phyloP scores from a whole-genome alignment of 352 stramenopile genomes.

The Phytophthora aleatoria region DNA sequence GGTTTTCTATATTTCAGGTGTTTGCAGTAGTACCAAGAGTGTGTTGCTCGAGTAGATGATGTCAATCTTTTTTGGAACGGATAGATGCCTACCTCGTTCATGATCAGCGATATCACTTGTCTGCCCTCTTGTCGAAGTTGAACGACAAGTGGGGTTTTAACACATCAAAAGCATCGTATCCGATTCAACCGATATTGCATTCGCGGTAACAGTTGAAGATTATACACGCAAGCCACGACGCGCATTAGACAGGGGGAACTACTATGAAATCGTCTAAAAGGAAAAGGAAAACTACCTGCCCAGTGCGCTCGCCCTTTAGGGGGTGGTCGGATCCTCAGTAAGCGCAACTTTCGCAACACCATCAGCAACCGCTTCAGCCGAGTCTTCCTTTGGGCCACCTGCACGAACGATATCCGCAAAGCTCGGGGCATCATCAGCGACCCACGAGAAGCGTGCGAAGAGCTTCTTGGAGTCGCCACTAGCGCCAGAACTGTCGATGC shows the following conservation, averaged over 20 bases:
- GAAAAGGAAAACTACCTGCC: slow-evolving; percentile 30
- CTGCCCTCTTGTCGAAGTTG: too few species aligned
- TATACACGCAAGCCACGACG: background rate
- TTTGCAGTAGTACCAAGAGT: too few species aligned
- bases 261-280: slow-evolving; percentile 18
- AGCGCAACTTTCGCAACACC: slow-evolving; percentile 29
- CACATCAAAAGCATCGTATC: background rate
- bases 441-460: slow-evolving; percentile 79
- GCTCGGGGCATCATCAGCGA: slow-evolving; percentile 60
- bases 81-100: too few species aligned
- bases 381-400: slow-evolving; percentile 14
- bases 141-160: too few species aligned
- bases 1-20: too few species aligned
- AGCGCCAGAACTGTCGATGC: slow-evolving; percentile 32
- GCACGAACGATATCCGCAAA: slow-evolving; percentile 59
- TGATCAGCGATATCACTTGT: too few species aligned
- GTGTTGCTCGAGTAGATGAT: too few species aligned
- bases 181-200: background rate
- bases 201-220: background rate
- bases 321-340: slow-evolving; percentile 12
- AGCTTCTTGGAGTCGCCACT: slow-evolving; percentile 52
- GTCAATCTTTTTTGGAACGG: too few species aligned
- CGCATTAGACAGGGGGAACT: slow-evolving; percentile 7
- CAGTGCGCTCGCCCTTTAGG: slow-evolving; percentile 20
- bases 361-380: slow-evolving; percentile 10